Evolutionary conservation across 2,329 filamentous ascomycete genomes (phyloP), one percentile per base, ranked within the genome.

Genomic region (Diaporthe capsici): DNA sequence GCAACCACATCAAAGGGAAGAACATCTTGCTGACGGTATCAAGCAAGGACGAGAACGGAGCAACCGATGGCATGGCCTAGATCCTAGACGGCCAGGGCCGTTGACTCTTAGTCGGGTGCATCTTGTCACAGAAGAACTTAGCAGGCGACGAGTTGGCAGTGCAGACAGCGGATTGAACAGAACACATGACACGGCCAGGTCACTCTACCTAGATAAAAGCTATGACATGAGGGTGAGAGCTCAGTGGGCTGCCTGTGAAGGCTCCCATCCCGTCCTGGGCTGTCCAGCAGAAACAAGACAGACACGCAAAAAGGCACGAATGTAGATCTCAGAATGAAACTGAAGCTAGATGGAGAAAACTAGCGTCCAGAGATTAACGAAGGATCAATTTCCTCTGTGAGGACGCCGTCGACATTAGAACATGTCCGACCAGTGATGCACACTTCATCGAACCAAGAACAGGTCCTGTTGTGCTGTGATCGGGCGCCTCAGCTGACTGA

Each of bases 261-360:
- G n/a, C n/a, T n/a, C n/a, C n/a, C n/a, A n/a, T n/a, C n/a, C n/a
- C n/a, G n/a, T n/a, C n/a, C n/a, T n/a, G n/a, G n/a, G 22, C 39
- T 4, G 60, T 22, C 42, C 13, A 4, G 17, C 22, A 71, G 28
- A 10, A 28, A 44, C 22, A 28, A 25, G 53, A 13, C 25, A 63
- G 34, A 61, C 39, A 58, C 9, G 15, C 12, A 58, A 39, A 39
- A 42, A 22, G 72, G 31, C 47, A 53, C 73, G 76, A 77, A 87
- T 90, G 88, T 90, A 88, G 88, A 89, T 90, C 88, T 88, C 87
- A 85, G 85, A 88, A 88, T 90, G 88, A 90, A 90, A 89, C 88
- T 85, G 83, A 84, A 86, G 83, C 83, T 85, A 86, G 87, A 89
- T 84, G 83, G 86, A 83, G 80, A 82, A 70, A 79, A 84, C 84